phyloP scores from a whole-genome alignment of 257 asterid species.

The Agastache rugosa region DNA sequence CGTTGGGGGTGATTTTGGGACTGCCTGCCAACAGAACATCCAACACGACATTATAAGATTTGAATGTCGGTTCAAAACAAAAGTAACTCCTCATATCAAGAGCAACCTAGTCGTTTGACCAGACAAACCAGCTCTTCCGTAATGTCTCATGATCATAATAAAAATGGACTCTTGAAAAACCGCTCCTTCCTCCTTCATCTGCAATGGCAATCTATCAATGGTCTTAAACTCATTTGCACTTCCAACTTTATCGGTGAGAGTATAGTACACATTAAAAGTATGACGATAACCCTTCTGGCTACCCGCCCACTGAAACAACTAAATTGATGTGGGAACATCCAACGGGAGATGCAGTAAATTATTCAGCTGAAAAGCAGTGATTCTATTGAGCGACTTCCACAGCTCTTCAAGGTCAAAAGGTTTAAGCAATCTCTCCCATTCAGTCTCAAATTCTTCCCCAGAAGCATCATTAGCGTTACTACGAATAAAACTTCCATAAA shows the following conservation, averaged over 20 bases:
- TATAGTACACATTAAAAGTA: constrained; percentile 70
- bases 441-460: constrained; percentile 63
- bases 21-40: constrained; percentile 77
- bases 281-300: constrained; percentile 69
- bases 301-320: constrained; percentile 78
- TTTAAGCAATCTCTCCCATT: constrained; percentile 88
- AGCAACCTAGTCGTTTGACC: constrained; percentile 91
- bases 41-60: constrained; percentile 76
- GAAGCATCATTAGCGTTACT: constrained; percentile 33
- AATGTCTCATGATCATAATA: constrained; percentile 82
- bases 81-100: constrained; percentile 72
- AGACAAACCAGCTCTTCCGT: constrained; percentile 83
- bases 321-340: constrained; percentile 71
- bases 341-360: constrained; percentile 72
- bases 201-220: constrained; percentile 67
- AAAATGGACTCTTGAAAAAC: constrained; percentile 73
- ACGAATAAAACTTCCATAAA: constrained; percentile 38
- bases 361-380: constrained; percentile 81
- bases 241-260: constrained; percentile 77
- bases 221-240: constrained; percentile 61
- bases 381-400: constrained; percentile 57
- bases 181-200: constrained; percentile 83
- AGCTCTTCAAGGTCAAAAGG: constrained; percentile 90
- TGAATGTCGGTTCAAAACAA: constrained; percentile 82
- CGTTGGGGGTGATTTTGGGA: constrained; percentile 88